phyloP scores from a whole-genome alignment of 2,329 filamentous ascomycete genomes.

The Westerdykella aurantiaca region DNA sequence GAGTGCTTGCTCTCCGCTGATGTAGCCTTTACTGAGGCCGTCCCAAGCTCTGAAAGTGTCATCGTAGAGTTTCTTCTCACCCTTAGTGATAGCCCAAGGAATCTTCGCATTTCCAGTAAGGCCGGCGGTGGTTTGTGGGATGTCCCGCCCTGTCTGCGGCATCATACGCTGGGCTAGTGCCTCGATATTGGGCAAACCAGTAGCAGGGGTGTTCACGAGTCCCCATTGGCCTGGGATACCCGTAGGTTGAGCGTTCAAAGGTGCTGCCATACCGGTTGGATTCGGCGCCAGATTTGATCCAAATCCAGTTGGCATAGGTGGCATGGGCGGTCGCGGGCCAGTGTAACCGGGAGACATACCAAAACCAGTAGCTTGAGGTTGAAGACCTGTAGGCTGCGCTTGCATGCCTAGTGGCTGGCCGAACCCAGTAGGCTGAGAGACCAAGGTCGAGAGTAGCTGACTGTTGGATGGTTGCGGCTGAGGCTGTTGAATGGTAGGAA shows the following conservation, averaged over 20 bases:
- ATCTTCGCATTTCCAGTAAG: constrained; percentile 91
- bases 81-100: constrained; percentile 97
- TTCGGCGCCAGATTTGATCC: constrained; percentile 50
- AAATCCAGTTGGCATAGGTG: constrained; percentile 62
- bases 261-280: constrained; percentile 54
- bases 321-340: constrained; percentile 73
- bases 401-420: constrained; percentile 52
- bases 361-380: constrained; percentile 49
- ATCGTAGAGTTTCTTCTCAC: constrained; percentile 96
- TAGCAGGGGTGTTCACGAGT: constrained; percentile 88
- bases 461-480: constrained; percentile 64
- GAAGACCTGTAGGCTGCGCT: constrained; percentile 59
- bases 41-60: constrained; percentile 95
- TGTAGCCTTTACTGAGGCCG: constrained; percentile 85
- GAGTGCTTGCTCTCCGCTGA: constrained; percentile 86
- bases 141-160: constrained; percentile 87
- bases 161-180: constrained; percentile 91
- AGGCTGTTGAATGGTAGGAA: constrained; percentile 48
- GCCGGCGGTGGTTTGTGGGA: constrained; percentile 67
- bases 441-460: constrained; percentile 53
- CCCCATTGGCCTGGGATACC: constrained; percentile 94
- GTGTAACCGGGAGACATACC: constrained; percentile 73
- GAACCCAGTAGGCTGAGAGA: constrained; percentile 50
- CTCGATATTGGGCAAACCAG: constrained; percentile 88
- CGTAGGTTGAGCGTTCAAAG: constrained; percentile 87